Evolutionary conservation across 768 basidiomycete genomes (phyloP).

Genomic region (Tylopilus felleus): DNA sequence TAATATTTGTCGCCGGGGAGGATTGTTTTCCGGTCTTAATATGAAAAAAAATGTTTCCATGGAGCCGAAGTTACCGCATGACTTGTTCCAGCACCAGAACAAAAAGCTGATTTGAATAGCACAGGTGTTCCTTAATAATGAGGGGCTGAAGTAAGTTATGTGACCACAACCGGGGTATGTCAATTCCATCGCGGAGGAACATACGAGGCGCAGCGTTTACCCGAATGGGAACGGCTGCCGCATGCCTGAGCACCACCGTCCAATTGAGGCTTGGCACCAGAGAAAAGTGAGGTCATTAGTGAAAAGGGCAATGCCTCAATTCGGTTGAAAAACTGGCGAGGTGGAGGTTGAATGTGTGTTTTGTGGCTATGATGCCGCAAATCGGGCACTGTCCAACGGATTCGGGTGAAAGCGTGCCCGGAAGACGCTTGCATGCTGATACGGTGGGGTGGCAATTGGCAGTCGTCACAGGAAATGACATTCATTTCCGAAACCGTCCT

Average conservation of each 20-base stretch:
- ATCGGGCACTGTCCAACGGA: constrained; percentile 28
- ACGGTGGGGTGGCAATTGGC: constrained; percentile 13
- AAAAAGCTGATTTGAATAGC: constrained; percentile 25
- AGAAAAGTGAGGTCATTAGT: constrained; percentile 28
- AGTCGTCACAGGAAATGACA: constrained; percentile 31
- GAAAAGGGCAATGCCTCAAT: constrained; percentile 29
- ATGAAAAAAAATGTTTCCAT: constrained; percentile 33
- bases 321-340: constrained; percentile 20
- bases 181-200: constrained; percentile 24
- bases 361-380: constrained; percentile 28
- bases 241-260: constrained; percentile 9
- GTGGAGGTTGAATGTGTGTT: constrained; percentile 14
- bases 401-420: constrained; percentile 32
- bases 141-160: constrained; percentile 21
- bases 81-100: constrained; percentile 20
- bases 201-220: constrained; percentile 26
- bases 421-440: constrained; percentile 23
- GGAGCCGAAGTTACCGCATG: constrained; percentile 19
- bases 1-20: constrained; percentile 26
- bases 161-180: constrained; percentile 25
- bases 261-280: constrained; percentile 22
- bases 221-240: constrained; percentile 17
- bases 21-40: constrained; percentile 20
- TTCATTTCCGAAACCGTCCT: constrained; percentile 33
- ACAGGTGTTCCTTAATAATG: constrained; percentile 31